Evolutionary conservation across 2,329 filamentous ascomycete genomes (phyloP).

Genomic region (Colletotrichum sojae): DNA sequence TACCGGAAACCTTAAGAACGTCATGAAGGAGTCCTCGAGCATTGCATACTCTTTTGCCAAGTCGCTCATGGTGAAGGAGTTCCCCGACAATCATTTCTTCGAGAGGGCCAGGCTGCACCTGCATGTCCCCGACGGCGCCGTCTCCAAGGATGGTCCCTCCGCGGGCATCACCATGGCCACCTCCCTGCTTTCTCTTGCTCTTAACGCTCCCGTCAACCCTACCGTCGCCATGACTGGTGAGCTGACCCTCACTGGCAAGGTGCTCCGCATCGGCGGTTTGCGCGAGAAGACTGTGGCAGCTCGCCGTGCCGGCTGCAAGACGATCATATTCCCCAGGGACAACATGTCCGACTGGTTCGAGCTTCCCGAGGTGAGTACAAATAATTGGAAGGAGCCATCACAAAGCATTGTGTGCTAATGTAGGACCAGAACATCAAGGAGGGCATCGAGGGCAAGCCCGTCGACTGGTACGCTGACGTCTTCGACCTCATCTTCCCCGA

Average conservation of each 20-base stretch:
- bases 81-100: constrained; percentile 94
- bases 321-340: constrained; percentile 94
- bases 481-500: constrained; percentile 92
- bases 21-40: constrained; percentile 97
- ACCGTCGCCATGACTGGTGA: constrained; percentile 98
- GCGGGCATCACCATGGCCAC: constrained; percentile 99
- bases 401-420: background rate
- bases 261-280: constrained; percentile 92
- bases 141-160: constrained; percentile 93
- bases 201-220: constrained; percentile 83
- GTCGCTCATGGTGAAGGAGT: constrained; percentile 85
- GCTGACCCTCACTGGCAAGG: constrained; percentile 96
- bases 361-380: constrained; percentile 85
- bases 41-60: constrained; percentile 98
- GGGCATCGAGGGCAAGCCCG: constrained; percentile 91
- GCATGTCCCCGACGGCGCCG: constrained; percentile 96
- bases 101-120: constrained; percentile 95
- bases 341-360: constrained; percentile 98
- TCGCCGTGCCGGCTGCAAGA: constrained; percentile 90
- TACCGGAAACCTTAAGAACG: constrained; percentile 93
- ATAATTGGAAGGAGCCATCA: background rate
- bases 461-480: constrained; percentile 94
- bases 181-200: constrained; percentile 85
- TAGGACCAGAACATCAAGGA: constrained; percentile 91
- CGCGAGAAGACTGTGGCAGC: constrained; percentile 98